These are phyloP conservation scores for Miamiensis avidus DNA, from an alignment of 169 alveolate species.

Conservation along the genomic window DNA sequence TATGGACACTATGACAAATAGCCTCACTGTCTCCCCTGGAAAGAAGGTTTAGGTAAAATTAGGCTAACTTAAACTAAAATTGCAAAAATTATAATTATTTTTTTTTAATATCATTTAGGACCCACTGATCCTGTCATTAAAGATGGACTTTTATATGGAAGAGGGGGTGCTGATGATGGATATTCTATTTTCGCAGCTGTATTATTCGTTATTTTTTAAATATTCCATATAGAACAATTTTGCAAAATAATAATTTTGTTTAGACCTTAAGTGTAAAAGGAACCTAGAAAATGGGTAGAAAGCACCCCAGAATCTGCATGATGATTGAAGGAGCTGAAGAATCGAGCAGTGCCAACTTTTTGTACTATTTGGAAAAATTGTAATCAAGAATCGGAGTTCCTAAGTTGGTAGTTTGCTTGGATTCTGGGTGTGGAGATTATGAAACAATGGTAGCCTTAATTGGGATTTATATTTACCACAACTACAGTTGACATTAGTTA, in stretches of 20 bases:
- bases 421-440: slow-evolving; percentile 77
- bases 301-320: slow-evolving; percentile 76
- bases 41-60: slow-evolving; percentile 50
- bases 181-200: slow-evolving; percentile 71
- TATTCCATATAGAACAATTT: too few relatives aligned
- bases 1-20: slow-evolving; percentile 66
- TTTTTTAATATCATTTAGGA: neutral
- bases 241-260: too few relatives aligned
- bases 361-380: slow-evolving; percentile 57
- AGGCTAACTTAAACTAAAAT: too few relatives aligned
- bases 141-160: slow-evolving; percentile 11
- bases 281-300: slow-evolving; percentile 50
- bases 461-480: too few relatives aligned
- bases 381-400: slow-evolving; percentile 64
- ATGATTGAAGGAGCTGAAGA: slow-evolving; percentile 85
- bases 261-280: neutral
- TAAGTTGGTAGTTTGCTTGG: slow-evolving; percentile 76
- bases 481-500: too few relatives aligned
- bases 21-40: slow-evolving; percentile 65
- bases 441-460: neutral
- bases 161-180: slow-evolving; percentile 89
- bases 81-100: too few relatives aligned
- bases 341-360: slow-evolving; percentile 66
- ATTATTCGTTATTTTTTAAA: slow-evolving; percentile 45
- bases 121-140: neutral